Base-by-base conservation (phyloP, 768 basidiomycete genomes). In the Leccinellum luteum region DNA sequence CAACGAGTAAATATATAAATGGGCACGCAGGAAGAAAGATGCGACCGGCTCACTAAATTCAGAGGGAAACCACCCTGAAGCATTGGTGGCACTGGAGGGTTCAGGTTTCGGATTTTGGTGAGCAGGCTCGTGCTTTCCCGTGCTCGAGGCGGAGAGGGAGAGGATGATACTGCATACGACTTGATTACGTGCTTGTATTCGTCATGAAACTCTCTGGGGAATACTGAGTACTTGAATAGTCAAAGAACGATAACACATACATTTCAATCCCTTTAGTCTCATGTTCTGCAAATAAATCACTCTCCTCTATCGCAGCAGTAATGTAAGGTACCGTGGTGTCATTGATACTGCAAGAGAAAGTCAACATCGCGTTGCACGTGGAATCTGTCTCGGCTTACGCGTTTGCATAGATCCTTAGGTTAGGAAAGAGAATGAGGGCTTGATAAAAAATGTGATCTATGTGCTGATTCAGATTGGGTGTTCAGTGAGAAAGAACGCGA, bases 271-370 rank as follows among this genome's bases (percentile, higher is more conserved):
- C 89, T 56, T 78, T 86, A 1, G 68, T 73, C 21, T 75, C 71
- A 59, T 82, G 74, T 14, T 82, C 78, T 13, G 76, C 73, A 68
- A 92, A 93, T 0, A 83, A 79, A 69, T 95, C 89, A 59, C 79
- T 72, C 0, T 75, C 70, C 58, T 90, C 87, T 31, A 93, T 87
- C 8, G 85, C 84, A 7, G 89, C 83, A 1, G 90, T 92, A 15
- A 88, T 74, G 65, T 89, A 95, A 1, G 94, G 90, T 2, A 96
- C 93, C 1, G 92, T 92, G 3, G 75, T 56, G 64, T 95, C 93
- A 63, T 87, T 85, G 15, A 91, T 71, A 3, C 86, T 88, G 58
- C 19, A 43, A 43, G 28, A 34, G 25, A 41, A 45, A 6, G 52
- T 60, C 19, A 60, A n/a, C 6, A n/a, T 47, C 23, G 48, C 23